phyloP scores from a whole-genome alignment of 2,329 filamentous ascomycete genomes.

The Didymella sp. region DNA sequence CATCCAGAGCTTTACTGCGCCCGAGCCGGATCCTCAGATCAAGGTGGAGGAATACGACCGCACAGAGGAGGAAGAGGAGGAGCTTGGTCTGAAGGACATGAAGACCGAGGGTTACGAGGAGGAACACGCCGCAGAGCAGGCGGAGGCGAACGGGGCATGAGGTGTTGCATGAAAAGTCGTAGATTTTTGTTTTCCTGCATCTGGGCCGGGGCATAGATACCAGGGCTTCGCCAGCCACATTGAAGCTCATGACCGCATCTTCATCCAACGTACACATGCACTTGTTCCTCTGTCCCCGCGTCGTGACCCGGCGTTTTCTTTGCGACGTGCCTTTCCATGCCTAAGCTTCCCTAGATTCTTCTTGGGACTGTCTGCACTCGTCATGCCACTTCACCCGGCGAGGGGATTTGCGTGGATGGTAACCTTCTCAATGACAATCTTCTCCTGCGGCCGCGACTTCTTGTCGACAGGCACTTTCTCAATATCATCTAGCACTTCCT shows the following conservation, averaged over 20 bases:
- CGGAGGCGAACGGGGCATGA: neutral
- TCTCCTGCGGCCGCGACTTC: constrained; percentile 75
- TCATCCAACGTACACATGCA: neutral
- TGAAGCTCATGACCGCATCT: constrained; percentile 21
- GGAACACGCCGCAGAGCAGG: constrained; percentile 36
- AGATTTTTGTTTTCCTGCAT: constrained; percentile 34
- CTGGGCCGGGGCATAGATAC: constrained; percentile 44
- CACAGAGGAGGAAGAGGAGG: constrained; percentile 91
- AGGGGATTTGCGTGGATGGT: constrained; percentile 82
- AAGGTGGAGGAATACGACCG: constrained; percentile 81
- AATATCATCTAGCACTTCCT: constrained; percentile 71
- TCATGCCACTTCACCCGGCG: constrained; percentile 58
- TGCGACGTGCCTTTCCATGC: neutral
- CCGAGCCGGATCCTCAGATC: constrained; percentile 85
- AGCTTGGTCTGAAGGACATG: constrained; percentile 90
- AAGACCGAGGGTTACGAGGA: constrained; percentile 86
- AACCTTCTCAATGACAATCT: constrained; percentile 70
- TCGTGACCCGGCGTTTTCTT: neutral
- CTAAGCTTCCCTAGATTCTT: neutral
- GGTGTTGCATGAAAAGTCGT: constrained; percentile 6
- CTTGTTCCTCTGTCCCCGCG: neutral
- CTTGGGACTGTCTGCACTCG: neutral
- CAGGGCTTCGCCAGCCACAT: constrained; percentile 45
- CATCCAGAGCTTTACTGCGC: constrained; percentile 82
- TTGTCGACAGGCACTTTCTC: constrained; percentile 77